Base-by-base conservation (phyloP, 805 yeast genomes). In the Monosporozyma unispora region DNA sequence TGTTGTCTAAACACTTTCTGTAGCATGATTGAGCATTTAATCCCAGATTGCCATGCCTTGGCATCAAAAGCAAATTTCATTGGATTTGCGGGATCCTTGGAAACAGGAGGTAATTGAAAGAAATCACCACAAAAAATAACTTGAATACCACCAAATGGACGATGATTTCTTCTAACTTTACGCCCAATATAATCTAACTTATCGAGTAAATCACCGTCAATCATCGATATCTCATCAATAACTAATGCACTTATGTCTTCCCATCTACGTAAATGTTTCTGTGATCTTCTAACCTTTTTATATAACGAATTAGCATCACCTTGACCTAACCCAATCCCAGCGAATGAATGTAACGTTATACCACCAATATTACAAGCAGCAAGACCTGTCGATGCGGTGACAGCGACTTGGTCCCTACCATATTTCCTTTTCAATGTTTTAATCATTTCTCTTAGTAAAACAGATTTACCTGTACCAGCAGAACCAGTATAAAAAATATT, bases 381-480 rank as follows among this genome's bases (percentile, higher is more conserved):
- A 23, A 86, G 66, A 0, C 95, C 95, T 0, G 95, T 86, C 0
- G 93, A 84, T 0, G 95, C 95, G 0, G 93, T 84, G 1, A 86
- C 84, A 0, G 84, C 89, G 3, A 86, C 87, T 12, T 70, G 61
- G 1, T 76, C 79, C 0, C 54, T 54, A 0, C 75, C 73, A 61
- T 79, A 73, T 51, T 72, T 73, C 1, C 55, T 52, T 53, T 68
- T 72, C 48, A 86, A 62, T 0, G 73, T 66, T 57, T 77, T 76
- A 48, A 86, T 84, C 35, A 86, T 71, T 10, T 79, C 73, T 52
- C 77, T 75, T 46, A 93, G 69, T n/a, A 93, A 70, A 3, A 93
- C 84, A 1, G 99, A 91, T 63, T 93, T 93, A 62, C 99, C 99
- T 0, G 99, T 93, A 59, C 99, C 99, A 0, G 99, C 99, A 31